phyloP scores from a whole-genome alignment of 2,329 filamentous ascomycete species.

The Alternaria solani region DNA sequence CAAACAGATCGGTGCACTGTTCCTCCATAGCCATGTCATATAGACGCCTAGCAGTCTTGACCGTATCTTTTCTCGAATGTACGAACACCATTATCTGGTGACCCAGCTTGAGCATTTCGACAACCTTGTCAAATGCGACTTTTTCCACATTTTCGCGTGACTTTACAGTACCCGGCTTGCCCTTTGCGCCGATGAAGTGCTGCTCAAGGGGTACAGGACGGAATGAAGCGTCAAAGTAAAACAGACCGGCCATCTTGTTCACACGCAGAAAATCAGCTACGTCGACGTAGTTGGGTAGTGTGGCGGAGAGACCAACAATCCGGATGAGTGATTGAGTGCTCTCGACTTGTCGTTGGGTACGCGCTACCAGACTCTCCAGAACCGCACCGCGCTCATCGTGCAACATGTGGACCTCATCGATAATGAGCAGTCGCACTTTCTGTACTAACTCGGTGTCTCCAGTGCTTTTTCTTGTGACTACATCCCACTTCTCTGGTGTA shows the following conservation, averaged over 20 bases:
- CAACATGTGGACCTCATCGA: slow-evolving; percentile 99
- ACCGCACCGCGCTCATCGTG: slow-evolving; percentile 97
- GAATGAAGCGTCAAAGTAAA: slow-evolving; percentile 97
- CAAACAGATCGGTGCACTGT: slow-evolving; percentile 80
- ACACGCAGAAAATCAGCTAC: slow-evolving; percentile 97
- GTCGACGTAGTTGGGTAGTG: slow-evolving; percentile 94
- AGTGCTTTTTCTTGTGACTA: slow-evolving; percentile 95
- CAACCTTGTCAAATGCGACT: slow-evolving; percentile 91
- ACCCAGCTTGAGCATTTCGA: slow-evolving; percentile 87
- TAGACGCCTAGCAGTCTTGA: slow-evolving; percentile 84
- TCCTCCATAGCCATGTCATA: slow-evolving; percentile 87
- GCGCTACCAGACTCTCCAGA: slow-evolving; percentile 91
- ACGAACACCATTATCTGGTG: slow-evolving; percentile 99
- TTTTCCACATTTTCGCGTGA: slow-evolving; percentile 89
- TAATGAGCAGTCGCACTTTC: slow-evolving; percentile 94
- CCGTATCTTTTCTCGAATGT: slow-evolving; percentile 93
- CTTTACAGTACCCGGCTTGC: slow-evolving; percentile 81
- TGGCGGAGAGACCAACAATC: slow-evolving; percentile 93
- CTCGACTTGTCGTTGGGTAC: slow-evolving; percentile 95
- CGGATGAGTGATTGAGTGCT: slow-evolving; percentile 97
- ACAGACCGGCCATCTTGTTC: slow-evolving; percentile 89
- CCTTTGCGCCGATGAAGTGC: slow-evolving; percentile 95
- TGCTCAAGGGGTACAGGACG: slow-evolving; percentile 95
- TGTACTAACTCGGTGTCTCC: slow-evolving; percentile 97
- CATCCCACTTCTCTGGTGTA: slow-evolving; percentile 99